Evolutionary conservation across 805 yeast genomes (phyloP).

Genomic region (Yarrowia sp.): DNA sequence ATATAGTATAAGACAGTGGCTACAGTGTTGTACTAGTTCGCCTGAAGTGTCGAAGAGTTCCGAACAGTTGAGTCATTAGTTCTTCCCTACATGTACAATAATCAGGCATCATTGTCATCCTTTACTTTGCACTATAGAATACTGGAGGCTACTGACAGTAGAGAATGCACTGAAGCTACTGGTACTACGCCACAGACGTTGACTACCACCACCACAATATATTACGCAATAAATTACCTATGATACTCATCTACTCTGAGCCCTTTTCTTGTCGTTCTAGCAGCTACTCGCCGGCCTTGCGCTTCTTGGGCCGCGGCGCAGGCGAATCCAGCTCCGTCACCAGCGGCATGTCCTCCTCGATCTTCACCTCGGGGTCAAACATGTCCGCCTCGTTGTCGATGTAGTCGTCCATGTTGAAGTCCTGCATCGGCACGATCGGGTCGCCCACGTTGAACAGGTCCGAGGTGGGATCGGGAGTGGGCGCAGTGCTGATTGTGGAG

Average conservation of each 20-base stretch:
- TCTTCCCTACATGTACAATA: too few relatives aligned
- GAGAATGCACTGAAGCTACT: too few relatives aligned
- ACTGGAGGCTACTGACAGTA: too few relatives aligned
- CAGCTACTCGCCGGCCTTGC: conserved; percentile 17
- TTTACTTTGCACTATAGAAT: too few relatives aligned
- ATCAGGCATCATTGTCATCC: too few relatives aligned
- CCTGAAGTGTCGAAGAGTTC: too few relatives aligned
- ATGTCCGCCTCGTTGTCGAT: conserved; percentile 23
- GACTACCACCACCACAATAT: not conserved
- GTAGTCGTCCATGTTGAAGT: conserved; percentile 25
- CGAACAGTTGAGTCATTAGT: too few relatives aligned
- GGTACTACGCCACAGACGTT: too few relatives aligned
- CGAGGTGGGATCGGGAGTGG: not conserved
- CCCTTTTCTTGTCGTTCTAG: not conserved
- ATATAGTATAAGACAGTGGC: too few relatives aligned
- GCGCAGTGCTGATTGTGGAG: conserved; percentile 1
- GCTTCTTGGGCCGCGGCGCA: conserved; percentile 22
- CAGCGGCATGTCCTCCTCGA: conserved; percentile 1
- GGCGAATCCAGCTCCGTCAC: conserved; percentile 18
- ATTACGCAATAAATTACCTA: conserved; percentile 8
- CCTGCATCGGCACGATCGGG: conserved; percentile 10
- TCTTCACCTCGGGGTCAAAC: conserved; percentile 21
- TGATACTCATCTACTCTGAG: conserved; percentile 1
- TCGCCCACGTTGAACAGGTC: conserved; percentile 7
- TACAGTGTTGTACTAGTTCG: too few relatives aligned